Evolutionary conservation across 768 basidiomycete species (phyloP).

Genomic region (Wakefieldia striispora): DNA sequence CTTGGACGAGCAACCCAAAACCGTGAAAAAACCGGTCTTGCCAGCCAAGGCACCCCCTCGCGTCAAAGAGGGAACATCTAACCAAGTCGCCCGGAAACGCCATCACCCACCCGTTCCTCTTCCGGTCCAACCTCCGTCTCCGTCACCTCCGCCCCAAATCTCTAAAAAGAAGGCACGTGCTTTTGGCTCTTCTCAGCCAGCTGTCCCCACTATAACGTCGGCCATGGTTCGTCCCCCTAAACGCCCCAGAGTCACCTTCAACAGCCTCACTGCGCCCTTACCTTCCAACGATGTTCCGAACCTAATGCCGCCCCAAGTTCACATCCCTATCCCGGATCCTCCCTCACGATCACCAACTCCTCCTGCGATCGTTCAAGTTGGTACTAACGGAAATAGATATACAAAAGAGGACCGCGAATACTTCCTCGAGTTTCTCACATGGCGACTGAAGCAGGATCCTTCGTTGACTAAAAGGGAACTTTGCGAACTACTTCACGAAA

Average conservation of each 20-base stretch:
- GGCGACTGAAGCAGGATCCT: conserved; percentile 57
- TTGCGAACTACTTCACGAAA: conserved; percentile 52
- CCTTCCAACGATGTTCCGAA: conserved; percentile 37
- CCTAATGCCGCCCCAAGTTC: conserved; percentile 59
- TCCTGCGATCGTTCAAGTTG: conserved; percentile 47
- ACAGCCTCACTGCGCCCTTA: conserved; percentile 53
- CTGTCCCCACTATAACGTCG: conserved; percentile 19
- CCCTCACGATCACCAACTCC: conserved; percentile 72
- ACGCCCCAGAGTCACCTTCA: conserved; percentile 45
- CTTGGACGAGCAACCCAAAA: conserved; percentile 24
- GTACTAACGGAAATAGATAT: conserved; percentile 56
- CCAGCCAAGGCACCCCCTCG: conserved; percentile 8
- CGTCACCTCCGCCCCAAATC: conserved; percentile 25
- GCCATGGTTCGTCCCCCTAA: conserved; percentile 27
- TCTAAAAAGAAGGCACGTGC: conserved; percentile 23
- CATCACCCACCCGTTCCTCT: conserved; percentile 18
- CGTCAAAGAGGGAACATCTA: conserved; percentile 12
- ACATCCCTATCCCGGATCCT: conserved; percentile 57
- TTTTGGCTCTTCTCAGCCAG: conserved; percentile 16
- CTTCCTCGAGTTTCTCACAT: conserved; percentile 64
- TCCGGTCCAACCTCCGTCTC: neutral
- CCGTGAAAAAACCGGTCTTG: conserved; percentile 30
- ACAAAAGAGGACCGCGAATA: conserved; percentile 65
- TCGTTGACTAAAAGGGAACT: conserved; percentile 51
- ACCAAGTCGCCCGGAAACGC: conserved; percentile 38